Evolutionary conservation across 148 eudicot species (phyloP), one percentile per base, ranked within the genome.

Genomic region (Cornus suecica): DNA sequence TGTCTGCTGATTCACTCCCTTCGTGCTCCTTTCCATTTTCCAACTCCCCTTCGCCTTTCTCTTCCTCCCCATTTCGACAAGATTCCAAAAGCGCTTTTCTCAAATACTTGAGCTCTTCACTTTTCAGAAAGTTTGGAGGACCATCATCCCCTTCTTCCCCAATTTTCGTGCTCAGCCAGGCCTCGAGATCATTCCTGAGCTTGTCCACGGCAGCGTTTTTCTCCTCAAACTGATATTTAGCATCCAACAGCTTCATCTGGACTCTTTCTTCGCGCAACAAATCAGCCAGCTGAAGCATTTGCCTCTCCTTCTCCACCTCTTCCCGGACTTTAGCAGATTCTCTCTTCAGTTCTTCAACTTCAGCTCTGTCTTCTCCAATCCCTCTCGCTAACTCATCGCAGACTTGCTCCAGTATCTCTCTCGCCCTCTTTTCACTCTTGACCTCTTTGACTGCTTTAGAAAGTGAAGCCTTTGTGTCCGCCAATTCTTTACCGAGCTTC

Each of bases 231-330:
- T 94, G 88, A 30, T 92, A 84, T 78, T 78, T 88, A 51, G 98
- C 98, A 27, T 94, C 98, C 14, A 83, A 74, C 26, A 94, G 90
- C 85, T 94, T 94, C 98, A 94, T 94, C 76, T 94, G 98, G 37
- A 94, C 98, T 71, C 98, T 83, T 76, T 94, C 98, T 81, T 94
- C 98, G 0, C 98, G 84, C 23, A 94, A 52, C 27, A 92, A 86
- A 83, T 94, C 98, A 8, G 97, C 98, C 23, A 94, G 54, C 61
- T 90, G 93, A 76, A 94, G 90, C 97, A 94, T 94, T 79, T 94
- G 86, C 70, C 95, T 81, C 78, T 94, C 98, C 76, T 82, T 87
- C 77, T 94, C 97, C 26, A 90, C 86, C 77, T 94, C 98, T 79
- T 89, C 90, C 10, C 87, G 78, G 30, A 85, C 86, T 78, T 84